These are phyloP conservation scores for Cladosporium sp. DNA, from an alignment of 2,329 filamentous ascomycete genomes.

Conservation along the genomic window DNA sequence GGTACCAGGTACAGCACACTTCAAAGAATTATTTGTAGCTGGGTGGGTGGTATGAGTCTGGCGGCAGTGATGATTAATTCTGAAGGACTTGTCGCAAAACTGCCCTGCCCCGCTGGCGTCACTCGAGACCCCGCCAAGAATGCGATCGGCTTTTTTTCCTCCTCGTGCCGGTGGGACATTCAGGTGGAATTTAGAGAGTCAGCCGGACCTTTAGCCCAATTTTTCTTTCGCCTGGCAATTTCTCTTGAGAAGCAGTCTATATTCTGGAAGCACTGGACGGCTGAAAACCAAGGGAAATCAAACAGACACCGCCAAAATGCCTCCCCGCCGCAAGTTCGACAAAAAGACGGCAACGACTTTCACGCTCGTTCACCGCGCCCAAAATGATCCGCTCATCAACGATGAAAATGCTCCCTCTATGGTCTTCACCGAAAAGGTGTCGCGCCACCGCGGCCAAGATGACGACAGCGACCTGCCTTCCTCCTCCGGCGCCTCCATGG, in stretches of 20 bases:
- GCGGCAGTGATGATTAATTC: conserved; percentile 4
- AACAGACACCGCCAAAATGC: conserved; percentile 51
- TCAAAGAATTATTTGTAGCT: background rate
- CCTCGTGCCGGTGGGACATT: background rate
- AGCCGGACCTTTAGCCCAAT: too few species aligned
- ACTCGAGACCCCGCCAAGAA: background rate
- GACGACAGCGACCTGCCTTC: conserved; percentile 17
- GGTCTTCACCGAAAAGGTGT: conserved; percentile 67
- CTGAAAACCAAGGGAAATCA: background rate
- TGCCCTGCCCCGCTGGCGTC: background rate
- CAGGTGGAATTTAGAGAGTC: background rate
- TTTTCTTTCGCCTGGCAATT: too few species aligned
- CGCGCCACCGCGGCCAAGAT: conserved; percentile 15
- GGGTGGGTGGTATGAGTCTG: background rate
- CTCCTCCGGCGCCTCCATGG: conserved; percentile 28
- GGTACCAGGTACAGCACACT: too few species aligned
- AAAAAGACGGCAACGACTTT: conserved; percentile 93
- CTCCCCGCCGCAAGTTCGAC: conserved; percentile 70
- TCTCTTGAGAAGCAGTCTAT: too few species aligned
- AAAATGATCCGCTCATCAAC: conserved; percentile 96
- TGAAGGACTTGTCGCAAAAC: background rate
- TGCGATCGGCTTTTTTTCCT: background rate
- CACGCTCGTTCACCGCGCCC: conserved; percentile 87
- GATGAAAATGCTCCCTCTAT: conserved; percentile 82
- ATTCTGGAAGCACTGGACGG: too few species aligned